phyloP scores from a whole-genome alignment of 2,329 filamentous ascomycete genomes.

The Pseudocercospora macadamiae region DNA sequence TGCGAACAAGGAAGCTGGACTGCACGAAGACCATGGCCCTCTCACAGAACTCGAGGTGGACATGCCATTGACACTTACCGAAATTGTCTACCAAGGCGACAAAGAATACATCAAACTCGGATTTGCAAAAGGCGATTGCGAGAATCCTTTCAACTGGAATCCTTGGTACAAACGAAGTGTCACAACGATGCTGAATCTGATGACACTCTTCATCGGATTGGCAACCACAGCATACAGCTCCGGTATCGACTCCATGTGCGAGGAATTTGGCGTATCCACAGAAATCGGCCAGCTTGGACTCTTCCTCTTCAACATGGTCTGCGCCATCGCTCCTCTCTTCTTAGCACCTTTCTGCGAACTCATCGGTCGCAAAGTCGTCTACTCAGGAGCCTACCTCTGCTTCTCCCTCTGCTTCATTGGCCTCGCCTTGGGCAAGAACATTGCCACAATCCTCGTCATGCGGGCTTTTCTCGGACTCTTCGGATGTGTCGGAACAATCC shows the following conservation, averaged over 20 bases:
- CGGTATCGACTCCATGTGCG: constrained; percentile 51
- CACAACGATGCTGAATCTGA: constrained; percentile 52
- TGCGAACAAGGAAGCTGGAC: constrained; percentile 35
- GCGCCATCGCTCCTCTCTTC: constrained; percentile 52
- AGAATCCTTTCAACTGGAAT: constrained; percentile 58
- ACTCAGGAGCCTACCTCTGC: constrained; percentile 50
- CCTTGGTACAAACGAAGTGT: constrained; percentile 50
- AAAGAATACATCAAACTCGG: constrained; percentile 52
- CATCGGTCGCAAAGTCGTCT: constrained; percentile 52
- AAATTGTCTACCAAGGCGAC: constrained; percentile 47
- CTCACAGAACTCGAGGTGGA: constrained; percentile 52
- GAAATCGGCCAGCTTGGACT: constrained; percentile 54
- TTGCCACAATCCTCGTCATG: constrained; percentile 53
- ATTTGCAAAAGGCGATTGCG: constrained; percentile 50
- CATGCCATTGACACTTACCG: constrained; percentile 53
- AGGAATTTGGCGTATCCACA: constrained; percentile 47
- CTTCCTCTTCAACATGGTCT: constrained; percentile 55
- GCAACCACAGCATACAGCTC: constrained; percentile 59
- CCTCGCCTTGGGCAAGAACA: constrained; percentile 52
- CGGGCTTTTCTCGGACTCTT: constrained; percentile 54
- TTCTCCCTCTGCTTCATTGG: constrained; percentile 55
- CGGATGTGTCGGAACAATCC: constrained; percentile 54
- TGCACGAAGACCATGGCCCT: constrained; percentile 41
- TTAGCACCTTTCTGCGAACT: constrained; percentile 56
- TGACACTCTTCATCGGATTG: constrained; percentile 59